Base-by-base conservation (phyloP, 73 alveolate species). In the Symbiodinium natans region DNA sequence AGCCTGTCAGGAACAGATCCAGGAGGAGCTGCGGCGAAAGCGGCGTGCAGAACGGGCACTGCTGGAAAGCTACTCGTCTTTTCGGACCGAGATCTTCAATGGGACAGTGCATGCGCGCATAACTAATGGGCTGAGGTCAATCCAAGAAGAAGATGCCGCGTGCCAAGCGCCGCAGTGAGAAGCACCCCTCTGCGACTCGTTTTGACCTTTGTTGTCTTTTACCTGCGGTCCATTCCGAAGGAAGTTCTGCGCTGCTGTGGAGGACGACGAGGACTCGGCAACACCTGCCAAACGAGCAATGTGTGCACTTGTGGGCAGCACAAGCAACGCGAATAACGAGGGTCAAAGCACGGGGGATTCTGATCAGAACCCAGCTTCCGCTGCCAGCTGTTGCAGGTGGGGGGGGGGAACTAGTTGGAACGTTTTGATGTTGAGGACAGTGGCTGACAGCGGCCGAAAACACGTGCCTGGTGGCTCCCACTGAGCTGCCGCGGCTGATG, bases 161-260 rank as follows among this genome's bases (percentile, higher is more conserved):
- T 8, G 31, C 56, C 88, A 36, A 39, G 56, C 38, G 31, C 56
- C 3, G 88, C n/a, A 33, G 88, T 36, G 33, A 3, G 86, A 7
- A 36, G 34, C 41, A 2, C 21, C 19, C 27, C 27, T 27, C 0
- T 33, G 84, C 71, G n/a, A 34, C 9, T 3, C 17, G 43, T 34
- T 75, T n/a, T 29, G 38, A 4, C 80, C 4, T 11, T 9, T 34
- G 7, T 17, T n/a, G 84, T 73, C 38, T 73, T 73, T 25, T 73
- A 33, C 43, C 40, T n/a, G 42, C 25, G 34, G 4, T 34, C 29
- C 42, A 29, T 21, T 1, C 34, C 23, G 88, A 39, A 89, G 95
- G 95, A 89, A 89, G 73, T 89, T 83, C 95, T 89, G 95, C 73
- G 73, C 75, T 3, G 95, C 95, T 11, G 3, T 89, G 75, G 95